Evolutionary conservation across 345 rosid genomes (phyloP).

Genomic region (Erucastrum elatum): DNA sequence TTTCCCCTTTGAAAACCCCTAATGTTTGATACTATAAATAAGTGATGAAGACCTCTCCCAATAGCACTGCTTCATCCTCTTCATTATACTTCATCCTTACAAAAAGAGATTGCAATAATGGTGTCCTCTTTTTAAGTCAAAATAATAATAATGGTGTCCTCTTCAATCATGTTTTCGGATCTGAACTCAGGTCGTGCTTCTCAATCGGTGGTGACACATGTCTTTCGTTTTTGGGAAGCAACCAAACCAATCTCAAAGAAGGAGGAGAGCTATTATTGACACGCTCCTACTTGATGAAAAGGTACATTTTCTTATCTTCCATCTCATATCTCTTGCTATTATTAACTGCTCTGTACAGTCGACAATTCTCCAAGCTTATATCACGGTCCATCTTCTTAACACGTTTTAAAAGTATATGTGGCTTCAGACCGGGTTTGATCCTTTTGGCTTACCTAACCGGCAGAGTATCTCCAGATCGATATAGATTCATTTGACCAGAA

Average conservation of each 20-base stretch:
- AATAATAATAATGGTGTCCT: too few species aligned
- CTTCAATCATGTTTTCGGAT: not conserved
- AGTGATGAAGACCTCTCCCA: not conserved
- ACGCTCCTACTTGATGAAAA: not conserved
- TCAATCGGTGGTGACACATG: not conserved
- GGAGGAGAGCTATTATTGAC: not conserved
- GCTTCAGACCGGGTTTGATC: constrained; percentile 62
- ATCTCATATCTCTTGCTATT: not conserved
- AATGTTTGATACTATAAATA: not conserved
- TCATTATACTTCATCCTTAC: not conserved
- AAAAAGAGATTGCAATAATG: not conserved
- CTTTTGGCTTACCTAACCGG: constrained; percentile 81
- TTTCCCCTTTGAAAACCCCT: not conserved
- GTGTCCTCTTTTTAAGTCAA: not conserved
- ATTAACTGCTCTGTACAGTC: not conserved
- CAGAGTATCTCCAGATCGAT: constrained; percentile 82
- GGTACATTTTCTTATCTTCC: not conserved
- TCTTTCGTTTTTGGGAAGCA: not conserved
- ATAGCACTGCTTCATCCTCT: not conserved
- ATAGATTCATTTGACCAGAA: constrained; percentile 82
- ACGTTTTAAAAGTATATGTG: too few species aligned
- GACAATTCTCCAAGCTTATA: not conserved
- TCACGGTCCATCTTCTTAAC: not conserved
- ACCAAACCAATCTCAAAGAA: not conserved
- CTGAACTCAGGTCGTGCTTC: not conserved